Percentiles rank a stretch among this genome's conserved stretches.
These are phyloP conservation scores for Hypoxylon cercidicola DNA, from an alignment of 495 filamentous ascomycete species.

Conservation along the genomic window DNA sequence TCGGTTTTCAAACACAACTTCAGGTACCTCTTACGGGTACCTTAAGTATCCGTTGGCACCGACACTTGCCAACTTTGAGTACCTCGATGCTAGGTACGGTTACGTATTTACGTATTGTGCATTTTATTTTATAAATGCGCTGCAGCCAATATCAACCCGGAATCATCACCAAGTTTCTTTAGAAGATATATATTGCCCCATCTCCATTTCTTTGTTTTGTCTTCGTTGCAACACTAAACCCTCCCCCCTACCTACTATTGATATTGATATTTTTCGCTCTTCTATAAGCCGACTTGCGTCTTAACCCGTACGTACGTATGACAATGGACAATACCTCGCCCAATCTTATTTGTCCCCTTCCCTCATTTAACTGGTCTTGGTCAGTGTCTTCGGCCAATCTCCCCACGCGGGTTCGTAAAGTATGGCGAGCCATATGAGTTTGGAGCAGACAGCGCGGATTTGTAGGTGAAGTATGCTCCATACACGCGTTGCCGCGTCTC, in stretches of 20 bases:
- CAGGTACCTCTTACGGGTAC: not conserved
- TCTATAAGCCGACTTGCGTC: conserved; percentile 11
- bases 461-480: conserved; percentile 23
- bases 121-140: not conserved
- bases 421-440: too few species aligned
- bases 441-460: conserved; percentile 2
- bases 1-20: conserved; percentile 5
- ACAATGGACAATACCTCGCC: conserved; percentile 13
- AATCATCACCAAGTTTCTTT: conserved; percentile 8
- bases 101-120: not conserved
- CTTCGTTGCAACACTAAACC: conserved; percentile 19
- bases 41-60: conserved; percentile 9
- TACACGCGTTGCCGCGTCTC: conserved; percentile 32
- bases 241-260: conserved; percentile 4
- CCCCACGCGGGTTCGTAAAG: too few species aligned
- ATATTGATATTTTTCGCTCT: conserved; percentile 6
- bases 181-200: conserved; percentile 14
- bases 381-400: too few species aligned
- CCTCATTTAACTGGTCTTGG: conserved; percentile 15
- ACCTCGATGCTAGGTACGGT: conserved; percentile 1
- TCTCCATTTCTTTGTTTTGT: conserved; percentile 11
- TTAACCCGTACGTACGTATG: conserved; percentile 19
- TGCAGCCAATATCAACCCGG: conserved; percentile 16
- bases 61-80: conserved; percentile 10
- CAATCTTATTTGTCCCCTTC: conserved; percentile 17